phyloP scores from a whole-genome alignment of 257 asterid species.

The Verbascum thapsus region DNA sequence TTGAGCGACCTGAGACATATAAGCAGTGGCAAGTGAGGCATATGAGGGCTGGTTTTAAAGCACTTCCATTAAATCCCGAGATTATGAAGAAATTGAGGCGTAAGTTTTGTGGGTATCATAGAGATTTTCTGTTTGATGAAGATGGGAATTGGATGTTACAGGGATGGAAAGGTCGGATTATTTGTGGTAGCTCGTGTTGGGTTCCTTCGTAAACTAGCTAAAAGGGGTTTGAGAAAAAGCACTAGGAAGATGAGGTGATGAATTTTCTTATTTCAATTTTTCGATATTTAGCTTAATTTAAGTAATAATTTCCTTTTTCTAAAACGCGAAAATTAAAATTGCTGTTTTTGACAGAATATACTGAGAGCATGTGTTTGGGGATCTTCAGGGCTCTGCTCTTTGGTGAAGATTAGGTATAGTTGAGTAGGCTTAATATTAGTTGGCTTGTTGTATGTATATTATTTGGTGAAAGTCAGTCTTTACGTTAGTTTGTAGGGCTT shows the following conservation, averaged over 20 bases:
- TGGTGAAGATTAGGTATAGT: slow-evolving; percentile 21
- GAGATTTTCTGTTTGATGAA: slow-evolving; percentile 70
- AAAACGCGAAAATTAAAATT: no score
- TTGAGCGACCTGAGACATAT: slow-evolving; percentile 89
- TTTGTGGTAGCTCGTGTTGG: slow-evolving; percentile 78
- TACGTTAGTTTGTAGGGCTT: no score
- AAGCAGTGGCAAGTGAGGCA: slow-evolving; percentile 88
- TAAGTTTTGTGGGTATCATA: slow-evolving; percentile 47
- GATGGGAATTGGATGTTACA: slow-evolving; percentile 88
- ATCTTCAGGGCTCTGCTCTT: slow-evolving; percentile 24
- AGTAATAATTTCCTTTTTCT: background rate
- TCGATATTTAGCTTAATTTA: no score
- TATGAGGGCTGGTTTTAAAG: slow-evolving; percentile 76
- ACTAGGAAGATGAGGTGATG: slow-evolving; percentile 34
- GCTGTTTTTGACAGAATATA: background rate
- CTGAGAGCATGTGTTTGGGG: slow-evolving; percentile 14
- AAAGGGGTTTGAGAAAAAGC: slow-evolving; percentile 13
- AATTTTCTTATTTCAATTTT: no score
- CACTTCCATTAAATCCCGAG: slow-evolving; percentile 52
- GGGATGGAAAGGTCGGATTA: slow-evolving; percentile 93
- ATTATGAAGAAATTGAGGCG: slow-evolving; percentile 51
- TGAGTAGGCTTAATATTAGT: slow-evolving; percentile 1
- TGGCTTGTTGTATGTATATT: slow-evolving; percentile 1
- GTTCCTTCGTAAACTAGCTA: slow-evolving; percentile 62
- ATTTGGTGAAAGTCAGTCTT: background rate